A percentile compares a stretch with the other conserved stretches of the same genome.
phyloP scores from a whole-genome alignment of 129 eudicot species.

The Saussurea involucrata region DNA sequence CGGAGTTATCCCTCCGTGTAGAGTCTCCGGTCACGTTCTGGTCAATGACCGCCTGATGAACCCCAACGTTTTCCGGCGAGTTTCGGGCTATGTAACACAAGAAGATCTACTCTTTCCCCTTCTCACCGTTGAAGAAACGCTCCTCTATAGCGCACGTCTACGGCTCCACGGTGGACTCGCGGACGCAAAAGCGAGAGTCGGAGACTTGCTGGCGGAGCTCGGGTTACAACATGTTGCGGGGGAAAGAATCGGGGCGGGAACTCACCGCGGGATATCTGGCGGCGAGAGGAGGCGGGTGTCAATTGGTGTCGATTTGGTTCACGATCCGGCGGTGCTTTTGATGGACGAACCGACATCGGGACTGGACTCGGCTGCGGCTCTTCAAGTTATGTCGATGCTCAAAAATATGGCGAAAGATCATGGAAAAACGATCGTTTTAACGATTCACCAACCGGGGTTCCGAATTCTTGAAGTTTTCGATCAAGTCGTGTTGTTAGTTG shows the following conservation, averaged over 20 bases:
- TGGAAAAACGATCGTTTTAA: conserved; percentile 52
- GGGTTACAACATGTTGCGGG: conserved; percentile 60
- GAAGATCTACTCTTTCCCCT: conserved; percentile 68
- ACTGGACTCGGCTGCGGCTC: conserved; percentile 64
- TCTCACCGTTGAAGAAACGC: conserved; percentile 76
- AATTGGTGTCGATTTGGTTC: conserved; percentile 70
- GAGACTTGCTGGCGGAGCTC: conserved; percentile 50
- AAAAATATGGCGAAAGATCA: conserved; percentile 53
- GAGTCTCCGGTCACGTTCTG: conserved; percentile 45
- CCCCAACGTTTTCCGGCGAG: conserved; percentile 35
- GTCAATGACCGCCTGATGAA: conserved; percentile 46
- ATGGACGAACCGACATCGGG: conserved; percentile 85
- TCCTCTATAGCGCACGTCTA: conserved; percentile 54
- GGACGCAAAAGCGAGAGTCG: conserved; percentile 27
- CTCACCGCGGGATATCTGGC: conserved; percentile 57
- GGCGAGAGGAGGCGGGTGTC: conserved; percentile 73
- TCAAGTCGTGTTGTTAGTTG: conserved; percentile 45
- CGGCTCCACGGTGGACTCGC: conserved; percentile 34
- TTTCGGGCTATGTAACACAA: conserved; percentile 68
- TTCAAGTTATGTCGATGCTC: conserved; percentile 57
- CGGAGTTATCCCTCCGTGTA: conserved; percentile 40
- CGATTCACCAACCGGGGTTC: conserved; percentile 82
- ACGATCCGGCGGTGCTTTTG: conserved; percentile 57
- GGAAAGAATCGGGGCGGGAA: conserved; percentile 43
- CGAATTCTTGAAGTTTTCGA: conserved; percentile 63